Percentiles rank a stretch among this genome's conserved stretches.
These are phyloP conservation scores for Mycena epipterygia DNA, from an alignment of 768 basidiomycete species.

Conservation along the genomic window DNA sequence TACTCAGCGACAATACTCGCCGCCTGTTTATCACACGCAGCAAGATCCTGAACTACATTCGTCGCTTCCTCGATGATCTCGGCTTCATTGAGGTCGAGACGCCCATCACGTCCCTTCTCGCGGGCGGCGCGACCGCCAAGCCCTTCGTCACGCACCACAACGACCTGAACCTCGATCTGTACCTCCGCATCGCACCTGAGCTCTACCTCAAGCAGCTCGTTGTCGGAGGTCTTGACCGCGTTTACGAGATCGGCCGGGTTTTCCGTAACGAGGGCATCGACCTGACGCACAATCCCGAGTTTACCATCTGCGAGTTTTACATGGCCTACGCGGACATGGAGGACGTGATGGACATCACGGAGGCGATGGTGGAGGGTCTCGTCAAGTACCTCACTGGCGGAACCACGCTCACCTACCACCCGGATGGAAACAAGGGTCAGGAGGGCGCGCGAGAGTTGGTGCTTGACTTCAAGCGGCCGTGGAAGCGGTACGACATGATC, in stretches of 20 bases:
- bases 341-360: constrained; percentile 98
- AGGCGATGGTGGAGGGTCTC: constrained; percentile 89
- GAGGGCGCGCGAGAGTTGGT: constrained; percentile 72
- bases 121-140: constrained; percentile 98
- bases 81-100: constrained; percentile 99
- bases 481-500: constrained; percentile 99
- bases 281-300: constrained; percentile 99
- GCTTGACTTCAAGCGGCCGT: constrained; percentile 92
- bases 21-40: constrained; percentile 92
- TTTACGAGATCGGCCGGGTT: constrained; percentile 98
- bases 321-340: constrained; percentile 99
- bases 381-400: constrained; percentile 89
- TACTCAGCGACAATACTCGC: constrained; percentile 91
- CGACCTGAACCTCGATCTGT: constrained; percentile 95
- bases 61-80: constrained; percentile 88
- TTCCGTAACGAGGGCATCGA: constrained; percentile 99
- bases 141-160: constrained; percentile 99
- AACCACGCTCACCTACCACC: constrained; percentile 88
- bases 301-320: constrained; percentile 99
- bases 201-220: constrained; percentile 98
- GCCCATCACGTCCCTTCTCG: constrained; percentile 96
- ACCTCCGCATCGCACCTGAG: constrained; percentile 97
- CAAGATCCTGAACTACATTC: constrained; percentile 92
- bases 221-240: constrained; percentile 97
- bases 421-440: constrained; percentile 91